Conservation (phyloP, 139 green algal genomes). For the Chara braunii region DNA sequence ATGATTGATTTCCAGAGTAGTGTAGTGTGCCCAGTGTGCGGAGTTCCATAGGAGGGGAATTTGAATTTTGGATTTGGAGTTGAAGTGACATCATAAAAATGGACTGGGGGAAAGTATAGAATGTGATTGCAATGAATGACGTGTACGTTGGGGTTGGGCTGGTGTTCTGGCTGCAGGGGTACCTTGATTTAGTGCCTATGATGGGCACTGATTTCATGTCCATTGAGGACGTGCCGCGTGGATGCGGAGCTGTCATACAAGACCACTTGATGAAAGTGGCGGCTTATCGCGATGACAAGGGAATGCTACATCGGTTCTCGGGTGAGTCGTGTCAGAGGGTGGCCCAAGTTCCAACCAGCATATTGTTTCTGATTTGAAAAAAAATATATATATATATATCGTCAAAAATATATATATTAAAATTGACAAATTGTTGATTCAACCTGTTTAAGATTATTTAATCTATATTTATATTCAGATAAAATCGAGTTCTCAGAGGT, state of each 20-base stretch:
- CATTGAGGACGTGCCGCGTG: conserved; percentile 26
- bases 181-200: conserved; percentile 17
- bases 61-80: not conserved
- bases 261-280: conserved; percentile 5
- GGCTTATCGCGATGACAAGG: conserved; percentile 19
- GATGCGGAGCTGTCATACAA: conserved; percentile 24
- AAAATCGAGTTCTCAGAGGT: no score
- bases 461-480: no score
- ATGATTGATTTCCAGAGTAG: not conserved
- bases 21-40: not conserved
- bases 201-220: conserved; percentile 19
- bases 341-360: no score
- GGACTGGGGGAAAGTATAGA: not conserved
- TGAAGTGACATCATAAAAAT: conserved; percentile 1
- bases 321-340: no score
- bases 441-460: no score
- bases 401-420: no score
- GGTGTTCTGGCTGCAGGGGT: conserved; percentile 11
- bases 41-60: not conserved
- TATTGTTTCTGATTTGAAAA: no score
- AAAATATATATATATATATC: no score
- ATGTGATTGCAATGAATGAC: not conserved
- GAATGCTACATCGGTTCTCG: conserved; percentile 14
- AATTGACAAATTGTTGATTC: no score
- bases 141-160: not conserved